Conservation (phyloP, 768 basidiomycete genomes). For the Butyriboletus loyo region DNA sequence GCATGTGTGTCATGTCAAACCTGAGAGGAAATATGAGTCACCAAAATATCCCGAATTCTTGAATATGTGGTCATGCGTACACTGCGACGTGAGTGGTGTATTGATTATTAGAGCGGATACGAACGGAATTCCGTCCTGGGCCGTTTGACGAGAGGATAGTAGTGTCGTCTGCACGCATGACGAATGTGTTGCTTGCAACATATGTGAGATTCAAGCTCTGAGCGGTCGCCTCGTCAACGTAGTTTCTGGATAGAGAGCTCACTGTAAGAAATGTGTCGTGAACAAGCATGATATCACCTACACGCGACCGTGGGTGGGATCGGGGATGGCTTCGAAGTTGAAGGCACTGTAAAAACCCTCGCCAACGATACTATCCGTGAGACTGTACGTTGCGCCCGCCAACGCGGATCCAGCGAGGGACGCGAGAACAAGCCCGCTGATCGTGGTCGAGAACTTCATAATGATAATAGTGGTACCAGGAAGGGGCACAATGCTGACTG, state of each 20-base stretch:
- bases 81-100: constrained; percentile 36
- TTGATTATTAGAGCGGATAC: constrained; percentile 29
- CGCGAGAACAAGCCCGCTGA: constrained; percentile 7
- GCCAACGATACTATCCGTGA: constrained; percentile 30
- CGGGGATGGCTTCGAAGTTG: constrained; percentile 32
- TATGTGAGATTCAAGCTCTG: constrained; percentile 28
- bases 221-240: constrained; percentile 30
- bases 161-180: constrained; percentile 38
- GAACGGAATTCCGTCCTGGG: constrained; percentile 37
- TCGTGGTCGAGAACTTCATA: constrained; percentile 16
- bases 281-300: constrained; percentile 13
- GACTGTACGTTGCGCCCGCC: constrained; percentile 24
- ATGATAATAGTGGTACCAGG: neutral
- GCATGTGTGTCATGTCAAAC: constrained; percentile 37
- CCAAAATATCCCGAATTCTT: neutral
- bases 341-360: constrained; percentile 31
- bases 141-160: constrained; percentile 26
- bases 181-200: constrained; percentile 25
- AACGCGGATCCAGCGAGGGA: constrained; percentile 12
- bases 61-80: constrained; percentile 13
- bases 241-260: constrained; percentile 25
- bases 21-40: constrained; percentile 8
- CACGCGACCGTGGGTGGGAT: constrained; percentile 39
- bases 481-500: neutral
- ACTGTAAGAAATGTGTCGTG: neutral